These are phyloP conservation scores for Mixia osmundae DNA, from an alignment of 1,284 basidiomycete species.

Conservation along the genomic window DNA sequence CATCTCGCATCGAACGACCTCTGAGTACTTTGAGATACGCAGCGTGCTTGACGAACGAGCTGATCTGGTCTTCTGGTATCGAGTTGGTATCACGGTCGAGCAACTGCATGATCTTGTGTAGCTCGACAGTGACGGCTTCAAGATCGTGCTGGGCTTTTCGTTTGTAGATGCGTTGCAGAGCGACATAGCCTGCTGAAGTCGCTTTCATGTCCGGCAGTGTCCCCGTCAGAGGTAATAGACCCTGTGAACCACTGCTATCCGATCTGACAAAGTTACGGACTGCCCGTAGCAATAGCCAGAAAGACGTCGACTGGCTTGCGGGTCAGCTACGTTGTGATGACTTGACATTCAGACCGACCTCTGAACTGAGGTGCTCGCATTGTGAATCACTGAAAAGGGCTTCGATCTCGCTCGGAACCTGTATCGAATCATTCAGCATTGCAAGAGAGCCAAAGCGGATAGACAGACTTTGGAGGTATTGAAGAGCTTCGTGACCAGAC, in stretches of 20 bases:
- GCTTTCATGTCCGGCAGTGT: constrained; percentile 92
- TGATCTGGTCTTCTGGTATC: constrained; percentile 32
- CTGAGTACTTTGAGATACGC: constrained; percentile 54
- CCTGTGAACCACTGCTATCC: constrained; percentile 26
- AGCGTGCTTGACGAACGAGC: constrained; percentile 72
- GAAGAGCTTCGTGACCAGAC: constrained; percentile 23
- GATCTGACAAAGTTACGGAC: constrained; percentile 31
- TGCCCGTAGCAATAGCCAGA: constrained; percentile 67
- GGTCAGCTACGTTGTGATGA: neutral
- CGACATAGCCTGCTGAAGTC: constrained; percentile 56
- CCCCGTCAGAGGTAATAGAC: constrained; percentile 34
- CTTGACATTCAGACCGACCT: constrained; percentile 17
- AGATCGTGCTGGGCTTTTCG: constrained; percentile 45
- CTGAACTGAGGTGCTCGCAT: constrained; percentile 24
- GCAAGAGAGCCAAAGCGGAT: no score
- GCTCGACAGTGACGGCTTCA: constrained; percentile 11
- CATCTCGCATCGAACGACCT: constrained; percentile 39
- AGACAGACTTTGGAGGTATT: constrained; percentile 50
- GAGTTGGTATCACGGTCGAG: constrained; percentile 19
- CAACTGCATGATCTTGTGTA: neutral
- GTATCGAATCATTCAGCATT: no score
- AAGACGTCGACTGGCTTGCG: constrained; percentile 31
- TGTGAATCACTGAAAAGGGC: constrained; percentile 39
- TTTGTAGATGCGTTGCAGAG: constrained; percentile 54
- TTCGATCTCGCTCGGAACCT: constrained; percentile 40